A percentile compares a stretch with the other conserved stretches of the same genome.
Evolutionary conservation across 164 flowering plant species (phyloP).

Genomic region (Vitis labrusca): DNA sequence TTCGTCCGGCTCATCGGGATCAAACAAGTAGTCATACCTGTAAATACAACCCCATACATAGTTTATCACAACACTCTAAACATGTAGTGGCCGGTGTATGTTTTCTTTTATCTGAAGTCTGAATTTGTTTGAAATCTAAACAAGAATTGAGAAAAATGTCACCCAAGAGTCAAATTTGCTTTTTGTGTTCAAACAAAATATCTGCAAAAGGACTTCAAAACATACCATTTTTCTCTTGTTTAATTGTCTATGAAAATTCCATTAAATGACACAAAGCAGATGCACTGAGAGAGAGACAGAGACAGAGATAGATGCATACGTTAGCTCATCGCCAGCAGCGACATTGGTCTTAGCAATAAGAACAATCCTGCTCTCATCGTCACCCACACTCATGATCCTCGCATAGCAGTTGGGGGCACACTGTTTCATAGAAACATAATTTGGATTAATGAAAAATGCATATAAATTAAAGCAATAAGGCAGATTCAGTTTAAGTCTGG

Average conservation of each 20-base stretch:
- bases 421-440: constrained; percentile 33
- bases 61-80: no score
- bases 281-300: background rate
- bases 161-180: no score
- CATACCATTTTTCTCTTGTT: background rate
- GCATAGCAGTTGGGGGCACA: constrained; percentile 98
- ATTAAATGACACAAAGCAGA: no score
- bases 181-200: no score
- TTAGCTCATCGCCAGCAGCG: constrained; percentile 84
- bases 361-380: constrained; percentile 83
- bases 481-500: no score
- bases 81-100: no score
- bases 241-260: background rate
- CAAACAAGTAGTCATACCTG: constrained; percentile 97
- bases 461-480: no score
- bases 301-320: constrained; percentile 42
- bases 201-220: no score
- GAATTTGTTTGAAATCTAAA: no score
- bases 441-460: background rate
- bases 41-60: background rate
- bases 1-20: constrained; percentile 81
- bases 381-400: constrained; percentile 89
- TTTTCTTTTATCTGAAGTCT: no score
- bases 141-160: no score
- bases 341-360: constrained; percentile 92